A percentile compares a stretch with the other conserved stretches of the same genome.
Evolutionary conservation across 2,329 filamentous ascomycete species (phyloP).

Genomic region (Colletotrichum gigasporum): DNA sequence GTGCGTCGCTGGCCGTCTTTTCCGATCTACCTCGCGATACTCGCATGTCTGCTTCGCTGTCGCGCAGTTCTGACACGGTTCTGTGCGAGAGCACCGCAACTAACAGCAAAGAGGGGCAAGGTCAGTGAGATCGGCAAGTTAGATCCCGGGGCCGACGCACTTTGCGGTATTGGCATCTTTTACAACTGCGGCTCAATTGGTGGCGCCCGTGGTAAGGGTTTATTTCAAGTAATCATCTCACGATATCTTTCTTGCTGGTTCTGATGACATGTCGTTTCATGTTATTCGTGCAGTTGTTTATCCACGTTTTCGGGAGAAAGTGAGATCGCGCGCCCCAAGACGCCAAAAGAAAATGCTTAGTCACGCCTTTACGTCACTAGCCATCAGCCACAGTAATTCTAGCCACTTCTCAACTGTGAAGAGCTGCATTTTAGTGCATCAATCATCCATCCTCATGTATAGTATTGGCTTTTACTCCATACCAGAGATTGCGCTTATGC

Average conservation of each 20-base stretch:
- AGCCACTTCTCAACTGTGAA: too few relatives aligned
- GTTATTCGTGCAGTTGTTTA: not conserved
- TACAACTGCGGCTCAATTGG: not conserved
- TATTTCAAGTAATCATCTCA: not conserved
- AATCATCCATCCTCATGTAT: too few relatives aligned
- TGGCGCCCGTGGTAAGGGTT: not conserved
- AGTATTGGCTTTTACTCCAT: too few relatives aligned
- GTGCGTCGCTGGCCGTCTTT: conserved; percentile 29
- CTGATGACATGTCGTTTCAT: not conserved
- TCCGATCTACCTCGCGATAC: conserved; percentile 28
- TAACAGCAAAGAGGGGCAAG: not conserved
- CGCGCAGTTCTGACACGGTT: conserved; percentile 30
- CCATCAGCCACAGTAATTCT: too few relatives aligned
- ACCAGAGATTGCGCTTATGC: too few relatives aligned
- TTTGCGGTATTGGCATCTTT: not conserved
- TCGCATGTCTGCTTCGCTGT: conserved; percentile 19
- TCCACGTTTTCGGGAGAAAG: too few relatives aligned
- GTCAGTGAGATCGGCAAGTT: not conserved
- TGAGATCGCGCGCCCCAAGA: too few relatives aligned
- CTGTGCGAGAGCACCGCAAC: conserved; percentile 31
- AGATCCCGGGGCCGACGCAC: not conserved
- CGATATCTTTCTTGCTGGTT: not conserved
- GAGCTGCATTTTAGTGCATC: too few relatives aligned
- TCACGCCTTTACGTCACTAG: too few relatives aligned
- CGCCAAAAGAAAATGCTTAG: too few relatives aligned